These are phyloP conservation scores for Penicillium cinerascens DNA, from an alignment of 495 filamentous ascomycete genomes.

Conservation along the genomic window DNA sequence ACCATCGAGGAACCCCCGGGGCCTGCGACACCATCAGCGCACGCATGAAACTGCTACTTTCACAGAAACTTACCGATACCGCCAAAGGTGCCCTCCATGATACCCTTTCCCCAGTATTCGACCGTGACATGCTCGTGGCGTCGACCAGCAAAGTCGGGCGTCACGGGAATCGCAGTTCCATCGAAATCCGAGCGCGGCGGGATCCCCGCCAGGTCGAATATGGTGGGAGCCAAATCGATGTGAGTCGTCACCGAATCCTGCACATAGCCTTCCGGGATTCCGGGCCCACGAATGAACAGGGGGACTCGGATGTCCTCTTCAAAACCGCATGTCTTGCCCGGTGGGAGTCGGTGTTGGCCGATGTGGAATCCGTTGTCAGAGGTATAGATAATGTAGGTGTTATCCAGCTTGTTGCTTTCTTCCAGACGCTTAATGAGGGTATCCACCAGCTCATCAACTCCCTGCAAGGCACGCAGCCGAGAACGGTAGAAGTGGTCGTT, in stretches of 20 bases:
- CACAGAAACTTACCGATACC: slow-evolving; percentile 22
- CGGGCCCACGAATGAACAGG: slow-evolving; percentile 57
- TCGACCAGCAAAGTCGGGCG: slow-evolving; percentile 24
- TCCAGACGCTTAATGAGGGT: slow-evolving; percentile 51
- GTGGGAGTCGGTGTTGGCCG: slow-evolving; percentile 66
- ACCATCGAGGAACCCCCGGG: slow-evolving; percentile 15
- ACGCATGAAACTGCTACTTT: no score
- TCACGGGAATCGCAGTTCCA: slow-evolving; percentile 54
- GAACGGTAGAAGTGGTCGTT: slow-evolving; percentile 67
- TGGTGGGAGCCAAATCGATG: slow-evolving; percentile 65
- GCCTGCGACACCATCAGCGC: slow-evolving; percentile 12
- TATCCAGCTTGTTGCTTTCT: slow-evolving; percentile 51
- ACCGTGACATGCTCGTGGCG: slow-evolving; percentile 64
- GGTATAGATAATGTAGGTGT: slow-evolving; percentile 70
- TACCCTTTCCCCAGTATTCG: slow-evolving; percentile 59
- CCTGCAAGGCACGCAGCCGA: slow-evolving; percentile 60
- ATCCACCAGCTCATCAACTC: slow-evolving; percentile 69
- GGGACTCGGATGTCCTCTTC: slow-evolving; percentile 75
- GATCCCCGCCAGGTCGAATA: slow-evolving; percentile 52
- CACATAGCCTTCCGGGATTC: slow-evolving; percentile 40
- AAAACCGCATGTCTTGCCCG: slow-evolving; percentile 68
- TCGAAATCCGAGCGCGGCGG: slow-evolving; percentile 53
- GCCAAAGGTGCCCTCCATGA: slow-evolving; percentile 46
- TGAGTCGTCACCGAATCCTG: slow-evolving; percentile 62
- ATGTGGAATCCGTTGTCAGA: slow-evolving; percentile 77